These are phyloP conservation scores for Solioccasus polychromus DNA, from an alignment of 768 basidiomycete species.

Conservation along the genomic window DNA sequence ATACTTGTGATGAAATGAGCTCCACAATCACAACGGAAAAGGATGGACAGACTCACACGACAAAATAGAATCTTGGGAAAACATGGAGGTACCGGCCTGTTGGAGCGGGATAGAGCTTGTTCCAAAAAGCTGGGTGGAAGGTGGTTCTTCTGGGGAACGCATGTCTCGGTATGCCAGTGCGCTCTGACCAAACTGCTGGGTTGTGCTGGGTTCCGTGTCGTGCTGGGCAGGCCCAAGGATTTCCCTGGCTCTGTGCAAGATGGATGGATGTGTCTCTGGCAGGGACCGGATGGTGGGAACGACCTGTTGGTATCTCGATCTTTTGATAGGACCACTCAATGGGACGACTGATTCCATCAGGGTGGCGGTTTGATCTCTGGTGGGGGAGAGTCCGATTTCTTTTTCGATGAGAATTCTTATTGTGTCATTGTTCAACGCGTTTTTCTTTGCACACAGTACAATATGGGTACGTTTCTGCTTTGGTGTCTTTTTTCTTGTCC, in stretches of 20 bases:
- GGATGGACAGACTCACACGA: slow-evolving; percentile 10
- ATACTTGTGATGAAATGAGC: slow-evolving; percentile 6
- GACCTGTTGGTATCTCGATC: slow-evolving; percentile 35
- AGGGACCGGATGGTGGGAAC: slow-evolving; percentile 45
- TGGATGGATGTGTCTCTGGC: slow-evolving; percentile 44
- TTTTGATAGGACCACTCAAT: slow-evolving; percentile 46
- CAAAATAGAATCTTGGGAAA: slow-evolving; percentile 14
- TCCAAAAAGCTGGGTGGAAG: slow-evolving; percentile 40
- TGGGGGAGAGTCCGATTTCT: slow-evolving; percentile 33
- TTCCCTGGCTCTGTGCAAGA: slow-evolving; percentile 37
- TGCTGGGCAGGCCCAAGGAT: slow-evolving; percentile 26
- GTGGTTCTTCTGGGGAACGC: slow-evolving; percentile 11
- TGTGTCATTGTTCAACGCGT: slow-evolving; percentile 51
- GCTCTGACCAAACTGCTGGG: slow-evolving; percentile 36
- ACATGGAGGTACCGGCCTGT: slow-evolving; percentile 11
- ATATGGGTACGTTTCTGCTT: slow-evolving; percentile 68
- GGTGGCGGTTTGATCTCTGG: slow-evolving; percentile 30
- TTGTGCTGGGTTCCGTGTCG: slow-evolving; percentile 11
- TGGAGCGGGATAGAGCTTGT: slow-evolving; percentile 32
- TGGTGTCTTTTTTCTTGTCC: slow-evolving; percentile 68
- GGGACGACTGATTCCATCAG: slow-evolving; percentile 54
- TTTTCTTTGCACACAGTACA: slow-evolving; percentile 63
- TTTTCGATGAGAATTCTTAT: slow-evolving; percentile 49
- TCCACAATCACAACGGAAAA: neutral
- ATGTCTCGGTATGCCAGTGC: slow-evolving; percentile 19